Evolutionary conservation across 192 early-diverging fungal genomes (phyloP), one percentile per base, ranked within the genome.

Genomic region (Coemansia sp.): DNA sequence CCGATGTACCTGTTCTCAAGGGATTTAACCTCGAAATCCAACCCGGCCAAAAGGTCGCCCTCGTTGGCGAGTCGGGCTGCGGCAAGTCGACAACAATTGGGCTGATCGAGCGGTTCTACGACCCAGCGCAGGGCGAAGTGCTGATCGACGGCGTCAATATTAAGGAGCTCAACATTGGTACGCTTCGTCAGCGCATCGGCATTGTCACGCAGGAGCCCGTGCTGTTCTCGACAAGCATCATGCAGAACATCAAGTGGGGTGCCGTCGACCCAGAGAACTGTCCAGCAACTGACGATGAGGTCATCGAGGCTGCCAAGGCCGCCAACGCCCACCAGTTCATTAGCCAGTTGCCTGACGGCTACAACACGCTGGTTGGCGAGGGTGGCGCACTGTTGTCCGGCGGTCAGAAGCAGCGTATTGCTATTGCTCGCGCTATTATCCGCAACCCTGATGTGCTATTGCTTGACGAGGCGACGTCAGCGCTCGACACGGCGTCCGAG

Each of bases 321-420:
- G 89, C 89, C 33, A 93, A 93, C 59, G 86, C 86, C 0, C 91
- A 91, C 67, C 79, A 83, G 24, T 93, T 93, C 55, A 91, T 93
- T 56, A 75, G 74, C 63, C 75, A 85, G 61, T 74, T 92, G 36
- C 90, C 90, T 31, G 63, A 88, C 26, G 86, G 88, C 34, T 93
- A 95, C 78, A 87, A 96, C 64, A 93, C 94, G 13, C 68, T 88
- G 35, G 92, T 95, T 23, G 96, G 96, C 59, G 94, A 96, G 66
- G 77, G 85, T 38, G 91, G 89, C 8, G 84, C 90, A 50, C 70
- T 88, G 76, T 65, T 98, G 16, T 93, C 90, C 26, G 95, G 94
- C 51, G 95, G 95, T 16, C 95, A 98, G 73, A 95, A 95, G 79
- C 96, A 95, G 74, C 89, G 96, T 61, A 93, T 96, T 76, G 93